A percentile compares a stretch with the other conserved stretches of the same genome.
Evolutionary conservation across 2,329 filamentous ascomycete genomes (phyloP).

Genomic region (Talaromyces sp.): DNA sequence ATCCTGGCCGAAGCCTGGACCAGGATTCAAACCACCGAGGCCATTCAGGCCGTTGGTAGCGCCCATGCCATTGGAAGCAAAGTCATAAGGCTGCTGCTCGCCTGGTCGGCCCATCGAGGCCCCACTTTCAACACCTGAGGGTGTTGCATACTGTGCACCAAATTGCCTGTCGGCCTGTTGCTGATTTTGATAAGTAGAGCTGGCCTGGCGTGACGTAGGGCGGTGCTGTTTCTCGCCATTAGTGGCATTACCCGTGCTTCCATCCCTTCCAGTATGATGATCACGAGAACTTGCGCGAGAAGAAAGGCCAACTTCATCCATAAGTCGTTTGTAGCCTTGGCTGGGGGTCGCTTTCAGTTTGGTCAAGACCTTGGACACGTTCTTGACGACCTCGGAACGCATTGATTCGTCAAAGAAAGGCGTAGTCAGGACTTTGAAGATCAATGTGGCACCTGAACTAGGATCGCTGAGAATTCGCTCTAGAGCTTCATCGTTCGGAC

Average conservation of each 20-base stretch:
- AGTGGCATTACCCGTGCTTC: conserved; percentile 30
- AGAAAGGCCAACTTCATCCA: conserved; percentile 96
- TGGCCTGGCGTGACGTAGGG: conserved; percentile 39
- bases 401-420: conserved; percentile 95
- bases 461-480: conserved; percentile 91
- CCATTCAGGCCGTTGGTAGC: conserved; percentile 28
- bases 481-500: conserved; percentile 76
- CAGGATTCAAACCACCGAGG: conserved; percentile 29
- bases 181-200: conserved; percentile 34
- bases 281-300: conserved; percentile 41
- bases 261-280: conserved; percentile 38
- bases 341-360: conserved; percentile 89
- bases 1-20: conserved; percentile 37
- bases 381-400: conserved; percentile 82
- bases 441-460: conserved; percentile 86
- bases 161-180: conserved; percentile 42
- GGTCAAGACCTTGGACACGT: conserved; percentile 81
- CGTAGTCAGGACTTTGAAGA: conserved; percentile 97
- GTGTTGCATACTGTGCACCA: conserved; percentile 33
- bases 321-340: conserved; percentile 95
- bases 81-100: conserved; percentile 41
- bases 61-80: conserved; percentile 19
- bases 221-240: conserved; percentile 42
- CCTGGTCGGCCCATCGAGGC: conserved; percentile 26
- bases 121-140: conserved; percentile 34